Conservation (phyloP, 2,329 filamentous ascomycete genomes). For the Penicillium sp. region DNA sequence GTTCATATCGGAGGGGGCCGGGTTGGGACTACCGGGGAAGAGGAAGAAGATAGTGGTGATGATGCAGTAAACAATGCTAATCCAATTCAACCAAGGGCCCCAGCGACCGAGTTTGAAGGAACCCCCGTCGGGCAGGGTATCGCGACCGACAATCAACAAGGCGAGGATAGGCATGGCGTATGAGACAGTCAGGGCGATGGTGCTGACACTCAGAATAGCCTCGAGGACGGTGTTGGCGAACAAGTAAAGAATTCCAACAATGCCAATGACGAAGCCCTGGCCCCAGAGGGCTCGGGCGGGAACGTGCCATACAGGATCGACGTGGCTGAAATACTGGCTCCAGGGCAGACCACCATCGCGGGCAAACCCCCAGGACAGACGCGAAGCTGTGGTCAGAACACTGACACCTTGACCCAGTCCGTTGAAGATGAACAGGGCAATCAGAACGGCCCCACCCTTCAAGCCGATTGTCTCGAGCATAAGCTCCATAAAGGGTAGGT, state of each 20-base stretch:
- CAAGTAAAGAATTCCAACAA: conserved; percentile 57
- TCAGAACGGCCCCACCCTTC: conserved; percentile 50
- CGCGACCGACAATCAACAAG: conserved; percentile 52
- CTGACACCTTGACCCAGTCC: conserved; percentile 56
- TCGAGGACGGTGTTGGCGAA: conserved; percentile 55
- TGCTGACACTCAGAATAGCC: conserved; percentile 57
- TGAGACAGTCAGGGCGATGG: conserved; percentile 56
- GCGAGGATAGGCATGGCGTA: conserved; percentile 53
- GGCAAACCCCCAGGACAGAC: conserved; percentile 57
- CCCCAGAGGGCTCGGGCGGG: conserved; percentile 55
- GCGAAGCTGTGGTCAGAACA: conserved; percentile 53
- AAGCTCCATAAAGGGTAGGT: conserved; percentile 53
- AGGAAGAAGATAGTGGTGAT: conserved; percentile 58
- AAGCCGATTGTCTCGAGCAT: conserved; percentile 42
- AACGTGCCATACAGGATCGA: conserved; percentile 53
- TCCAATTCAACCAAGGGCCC: conserved; percentile 49
- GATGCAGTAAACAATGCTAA: conserved; percentile 53
- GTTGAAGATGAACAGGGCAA: conserved; percentile 57
- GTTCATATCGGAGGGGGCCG: conserved; percentile 54
- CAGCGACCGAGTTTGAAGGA: conserved; percentile 48
- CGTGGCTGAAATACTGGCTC: conserved; percentile 46
- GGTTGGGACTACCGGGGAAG: conserved; percentile 50
- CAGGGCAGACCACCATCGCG: conserved; percentile 52
- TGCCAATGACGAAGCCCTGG: conserved; percentile 48
- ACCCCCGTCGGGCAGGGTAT: conserved; percentile 50